A percentile compares a stretch with the other conserved stretches of the same genome.
These are phyloP conservation scores for Trichoderma lentiforme DNA, from an alignment of 2,329 filamentous ascomycete species.

Conservation along the genomic window DNA sequence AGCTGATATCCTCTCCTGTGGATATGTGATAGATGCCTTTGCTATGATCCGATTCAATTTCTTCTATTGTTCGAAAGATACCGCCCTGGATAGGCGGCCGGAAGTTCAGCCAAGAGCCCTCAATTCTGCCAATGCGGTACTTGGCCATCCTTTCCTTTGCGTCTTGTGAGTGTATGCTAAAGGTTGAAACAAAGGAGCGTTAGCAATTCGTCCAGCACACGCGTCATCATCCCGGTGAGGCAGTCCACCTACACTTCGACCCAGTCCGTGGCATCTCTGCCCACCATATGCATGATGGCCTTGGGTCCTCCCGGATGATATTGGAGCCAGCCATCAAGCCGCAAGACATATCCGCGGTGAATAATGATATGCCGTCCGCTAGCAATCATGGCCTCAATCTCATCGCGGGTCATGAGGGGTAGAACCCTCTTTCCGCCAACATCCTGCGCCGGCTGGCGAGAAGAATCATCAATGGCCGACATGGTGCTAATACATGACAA, in stretches of 20 bases:
- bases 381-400: slow-evolving; percentile 18
- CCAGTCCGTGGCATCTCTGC: slow-evolving; percentile 37
- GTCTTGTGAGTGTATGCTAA: slow-evolving; percentile 76
- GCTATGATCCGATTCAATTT: slow-evolving; percentile 37
- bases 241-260: slow-evolving; percentile 30
- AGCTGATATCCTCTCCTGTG: slow-evolving; percentile 38
- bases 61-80: slow-evolving; percentile 55
- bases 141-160: slow-evolving; percentile 72
- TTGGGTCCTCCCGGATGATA: slow-evolving; percentile 58
- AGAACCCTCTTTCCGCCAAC: background rate
- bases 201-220: background rate
- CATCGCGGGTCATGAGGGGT: slow-evolving; percentile 17
- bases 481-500: slow-evolving; percentile 20
- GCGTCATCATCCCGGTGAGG: background rate
- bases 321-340: slow-evolving; percentile 47
- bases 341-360: slow-evolving; percentile 12
- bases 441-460: background rate
- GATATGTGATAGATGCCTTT: slow-evolving; percentile 21
- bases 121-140: slow-evolving; percentile 79
- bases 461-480: background rate
- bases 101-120: slow-evolving; percentile 84
- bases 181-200: background rate
- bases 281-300: slow-evolving; percentile 54
- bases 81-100: slow-evolving; percentile 89
- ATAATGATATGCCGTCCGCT: slow-evolving; percentile 16